Evolutionary conservation across 192 early-diverging fungal genomes (phyloP).

Genomic region (Geranomyces variabilis): DNA sequence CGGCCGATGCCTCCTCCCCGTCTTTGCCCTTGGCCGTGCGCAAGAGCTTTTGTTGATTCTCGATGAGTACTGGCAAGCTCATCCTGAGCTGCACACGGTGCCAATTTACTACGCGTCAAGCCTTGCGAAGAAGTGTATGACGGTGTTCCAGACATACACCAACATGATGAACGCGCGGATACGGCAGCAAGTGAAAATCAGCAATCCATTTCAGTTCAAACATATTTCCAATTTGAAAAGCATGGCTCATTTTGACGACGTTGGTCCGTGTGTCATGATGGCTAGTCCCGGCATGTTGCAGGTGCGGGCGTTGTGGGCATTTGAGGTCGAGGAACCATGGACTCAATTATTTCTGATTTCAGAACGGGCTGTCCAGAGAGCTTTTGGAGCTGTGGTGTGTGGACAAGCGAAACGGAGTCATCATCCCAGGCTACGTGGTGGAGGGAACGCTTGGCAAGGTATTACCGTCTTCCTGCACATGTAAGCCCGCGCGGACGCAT

Average conservation of each 20-base stretch:
- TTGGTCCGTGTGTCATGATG: conserved; percentile 98
- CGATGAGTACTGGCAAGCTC: conserved; percentile 93
- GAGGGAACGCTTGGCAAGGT: conserved; percentile 92
- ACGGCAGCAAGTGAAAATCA: conserved; percentile 74
- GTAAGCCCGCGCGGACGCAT: too few species aligned
- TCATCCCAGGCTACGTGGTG: conserved; percentile 97
- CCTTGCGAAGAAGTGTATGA: conserved; percentile 96
- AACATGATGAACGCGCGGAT: conserved; percentile 98
- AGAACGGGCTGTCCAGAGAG: conserved; percentile 88
- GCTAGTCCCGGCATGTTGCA: conserved; percentile 98
- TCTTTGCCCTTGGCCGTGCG: conserved; percentile 95
- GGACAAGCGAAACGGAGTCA: conserved; percentile 86
- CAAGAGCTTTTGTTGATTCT: conserved; percentile 96
- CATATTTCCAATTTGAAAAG: conserved; percentile 88
- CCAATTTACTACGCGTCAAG: conserved; percentile 95
- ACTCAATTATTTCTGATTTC: not conserved
- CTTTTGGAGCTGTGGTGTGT: conserved; percentile 95
- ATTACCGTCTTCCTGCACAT: conserved; percentile 9
- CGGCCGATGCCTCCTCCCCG: conserved; percentile 92
- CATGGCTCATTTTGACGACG: conserved; percentile 87
- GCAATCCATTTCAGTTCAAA: conserved; percentile 95
- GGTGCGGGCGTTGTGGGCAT: conserved; percentile 33
- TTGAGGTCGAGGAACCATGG: not conserved
- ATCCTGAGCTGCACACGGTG: conserved; percentile 79
- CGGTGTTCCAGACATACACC: conserved; percentile 94